A percentile compares a stretch with the other conserved stretches of the same genome.
Conservation (phyloP, 1,284 basidiomycete genomes). For the Uromyces viciae-fabae region DNA sequence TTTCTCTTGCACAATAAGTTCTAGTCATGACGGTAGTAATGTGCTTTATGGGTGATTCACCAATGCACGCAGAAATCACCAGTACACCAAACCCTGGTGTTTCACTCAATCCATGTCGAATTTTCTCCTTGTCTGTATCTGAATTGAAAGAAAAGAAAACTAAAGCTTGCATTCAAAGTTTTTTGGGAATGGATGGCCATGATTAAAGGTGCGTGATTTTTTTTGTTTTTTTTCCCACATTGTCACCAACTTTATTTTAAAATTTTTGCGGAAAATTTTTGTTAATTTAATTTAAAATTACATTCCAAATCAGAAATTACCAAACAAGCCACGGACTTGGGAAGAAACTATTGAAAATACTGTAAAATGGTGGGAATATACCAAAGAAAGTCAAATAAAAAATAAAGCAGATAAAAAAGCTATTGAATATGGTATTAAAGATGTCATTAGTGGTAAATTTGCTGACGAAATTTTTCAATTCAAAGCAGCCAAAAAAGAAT, state of each 20-base stretch:
- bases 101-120: background rate
- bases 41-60: background rate
- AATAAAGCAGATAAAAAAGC: background rate
- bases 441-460: too few relatives aligned
- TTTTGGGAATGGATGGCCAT: too few relatives aligned
- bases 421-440: background rate
- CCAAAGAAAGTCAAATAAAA: background rate
- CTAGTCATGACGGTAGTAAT: background rate
- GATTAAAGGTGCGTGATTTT: too few relatives aligned
- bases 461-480: too few relatives aligned
- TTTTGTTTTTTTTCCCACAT: too few relatives aligned
- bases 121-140: background rate
- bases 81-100: conserved; percentile 1
- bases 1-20: background rate
- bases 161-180: background rate
- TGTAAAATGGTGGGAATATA: background rate
- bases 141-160: background rate
- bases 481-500: too few relatives aligned
- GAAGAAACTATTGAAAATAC: background rate
- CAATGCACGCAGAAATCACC: background rate
- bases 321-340: background rate
- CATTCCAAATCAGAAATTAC: background rate
- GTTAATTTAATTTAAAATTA: too few relatives aligned
- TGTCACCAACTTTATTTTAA: too few relatives aligned
- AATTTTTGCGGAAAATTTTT: too few relatives aligned